Percentiles rank a stretch among this genome's conserved stretches.
Evolutionary conservation across 139 green algal genomes (phyloP).

Genomic region (Zygnema cylindricum): DNA sequence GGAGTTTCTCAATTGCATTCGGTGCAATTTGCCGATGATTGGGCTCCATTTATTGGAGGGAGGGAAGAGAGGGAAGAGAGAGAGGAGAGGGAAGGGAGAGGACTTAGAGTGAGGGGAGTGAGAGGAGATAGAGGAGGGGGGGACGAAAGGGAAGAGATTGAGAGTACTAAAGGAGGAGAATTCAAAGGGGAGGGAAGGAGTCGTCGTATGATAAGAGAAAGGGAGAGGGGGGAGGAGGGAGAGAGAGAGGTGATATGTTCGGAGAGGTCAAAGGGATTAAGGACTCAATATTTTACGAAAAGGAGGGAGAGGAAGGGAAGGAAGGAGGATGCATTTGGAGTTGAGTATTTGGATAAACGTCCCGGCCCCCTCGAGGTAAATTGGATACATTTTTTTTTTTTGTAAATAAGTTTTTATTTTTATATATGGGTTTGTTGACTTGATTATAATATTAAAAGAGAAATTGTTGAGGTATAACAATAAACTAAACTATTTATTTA

Average conservation of each 20-base stretch:
- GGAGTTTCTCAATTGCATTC: no score
- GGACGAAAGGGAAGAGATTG: not conserved
- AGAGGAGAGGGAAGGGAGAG: not conserved
- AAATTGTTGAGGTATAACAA: not conserved
- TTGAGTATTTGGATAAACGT: not conserved
- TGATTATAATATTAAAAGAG: not conserved
- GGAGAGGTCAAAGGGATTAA: not conserved
- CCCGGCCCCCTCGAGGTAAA: slow-evolving; percentile 6
- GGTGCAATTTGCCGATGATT: no score
- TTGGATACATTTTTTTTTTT: not conserved
- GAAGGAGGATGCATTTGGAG: not conserved
- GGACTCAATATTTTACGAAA: slow-evolving; percentile 2
- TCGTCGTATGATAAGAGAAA: not conserved
- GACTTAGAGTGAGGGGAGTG: not conserved
- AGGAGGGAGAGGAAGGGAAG: not conserved
- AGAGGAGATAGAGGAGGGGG: not conserved
- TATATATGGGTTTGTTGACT: not conserved
- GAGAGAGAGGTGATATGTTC: slow-evolving; percentile 10
- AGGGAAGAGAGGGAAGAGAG: not conserved
- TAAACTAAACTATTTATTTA: not conserved
- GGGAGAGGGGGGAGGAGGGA: not conserved
- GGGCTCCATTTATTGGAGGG: no score
- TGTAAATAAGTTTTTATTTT: not conserved
- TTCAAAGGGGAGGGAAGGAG: not conserved
- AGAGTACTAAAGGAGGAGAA: no score